phyloP scores from a whole-genome alignment of 2,329 filamentous ascomycete genomes.

The Coniochaeta sp. region DNA sequence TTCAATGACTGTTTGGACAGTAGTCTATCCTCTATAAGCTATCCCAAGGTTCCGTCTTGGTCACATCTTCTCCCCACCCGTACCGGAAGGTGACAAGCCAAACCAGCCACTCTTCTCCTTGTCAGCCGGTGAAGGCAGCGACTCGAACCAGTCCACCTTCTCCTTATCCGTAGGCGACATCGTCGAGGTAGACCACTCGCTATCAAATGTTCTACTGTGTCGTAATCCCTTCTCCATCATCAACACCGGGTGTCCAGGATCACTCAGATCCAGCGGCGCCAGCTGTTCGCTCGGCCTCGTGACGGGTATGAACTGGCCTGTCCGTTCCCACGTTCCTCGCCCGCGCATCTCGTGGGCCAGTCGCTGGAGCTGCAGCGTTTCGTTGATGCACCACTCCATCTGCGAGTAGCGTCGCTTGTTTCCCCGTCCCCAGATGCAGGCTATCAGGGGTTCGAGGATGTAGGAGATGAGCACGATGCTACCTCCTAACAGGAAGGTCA shows the following conservation, averaged over 20 bases:
- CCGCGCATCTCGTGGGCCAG: constrained; percentile 17
- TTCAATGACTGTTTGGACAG: too few species aligned
- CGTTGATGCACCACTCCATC: constrained; percentile 17
- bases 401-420: constrained; percentile 10
- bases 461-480: constrained; percentile 12
- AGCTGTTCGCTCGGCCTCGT: constrained; percentile 9
- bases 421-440: constrained; percentile 7
- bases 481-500: constrained; percentile 13
- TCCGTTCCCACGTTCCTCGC: background rate
- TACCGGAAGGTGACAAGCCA: too few species aligned
- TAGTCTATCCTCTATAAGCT: too few species aligned
- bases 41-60: too few species aligned
- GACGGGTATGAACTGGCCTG: constrained; percentile 7
- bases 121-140: too few species aligned
- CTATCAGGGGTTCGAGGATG: constrained; percentile 8
- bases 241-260: constrained; percentile 6
- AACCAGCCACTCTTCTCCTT: too few species aligned
- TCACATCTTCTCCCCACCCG: too few species aligned
- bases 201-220: background rate
- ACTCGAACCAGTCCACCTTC: background rate
- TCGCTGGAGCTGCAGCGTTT: constrained; percentile 18
- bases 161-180: background rate
- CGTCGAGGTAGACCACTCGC: background rate
- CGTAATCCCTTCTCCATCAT: background rate
- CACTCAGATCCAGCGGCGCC: constrained; percentile 7